Base-by-base conservation (phyloP, 352 stramenopile genomes). In the Pythium brachiatum region DNA sequence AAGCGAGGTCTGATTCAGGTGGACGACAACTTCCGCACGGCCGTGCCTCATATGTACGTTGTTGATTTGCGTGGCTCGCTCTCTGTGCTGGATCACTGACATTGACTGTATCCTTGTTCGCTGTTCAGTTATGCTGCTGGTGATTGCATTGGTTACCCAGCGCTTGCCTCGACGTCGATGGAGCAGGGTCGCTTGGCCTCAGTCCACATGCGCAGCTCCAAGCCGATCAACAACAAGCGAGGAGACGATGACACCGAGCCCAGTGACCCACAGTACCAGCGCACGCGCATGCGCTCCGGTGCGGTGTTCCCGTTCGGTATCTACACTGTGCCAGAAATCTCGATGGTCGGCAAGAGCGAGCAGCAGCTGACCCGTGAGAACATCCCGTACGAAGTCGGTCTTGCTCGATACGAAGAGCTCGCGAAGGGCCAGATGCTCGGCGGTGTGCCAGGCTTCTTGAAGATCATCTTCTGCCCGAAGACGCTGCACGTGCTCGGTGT, bases 91-190 rank as follows among this genome's bases (percentile, higher is more conserved):
- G 48, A 11, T 44, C 25, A 64, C 8, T 55, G 21, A 62, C 56
- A 27, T 68, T 47, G 36, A 58, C 20, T 62, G 26, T 60, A 90
- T 78, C 92, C 92, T 86, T 87, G 88, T 55, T 85, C 81, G 56
- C 87, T 88, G n/a, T 27, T 25, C 41, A 93, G 83, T 79, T 94
- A 94, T 86, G 89, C 89, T 53, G 88, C 84, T 60, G 89, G 89
- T 25, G 89, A 97, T 62, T 92, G 89, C 69, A 97, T 96, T 57
- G 89, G 89, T 6, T 96, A 90, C 66, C 89, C 89, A 2, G 88
- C 86, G 7, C 79, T 97, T 48, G 89, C 89, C 21, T 96, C 88
- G 34, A 96, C 88, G 18, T 95, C 86, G 41, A 97, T 97, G 89
- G 89, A 97, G 70, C 89, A 97, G 64, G 89, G 89, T 15, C 81